Base-by-base conservation (phyloP, 2,329 filamentous ascomycete species). In the Orbilia quercus region DNA sequence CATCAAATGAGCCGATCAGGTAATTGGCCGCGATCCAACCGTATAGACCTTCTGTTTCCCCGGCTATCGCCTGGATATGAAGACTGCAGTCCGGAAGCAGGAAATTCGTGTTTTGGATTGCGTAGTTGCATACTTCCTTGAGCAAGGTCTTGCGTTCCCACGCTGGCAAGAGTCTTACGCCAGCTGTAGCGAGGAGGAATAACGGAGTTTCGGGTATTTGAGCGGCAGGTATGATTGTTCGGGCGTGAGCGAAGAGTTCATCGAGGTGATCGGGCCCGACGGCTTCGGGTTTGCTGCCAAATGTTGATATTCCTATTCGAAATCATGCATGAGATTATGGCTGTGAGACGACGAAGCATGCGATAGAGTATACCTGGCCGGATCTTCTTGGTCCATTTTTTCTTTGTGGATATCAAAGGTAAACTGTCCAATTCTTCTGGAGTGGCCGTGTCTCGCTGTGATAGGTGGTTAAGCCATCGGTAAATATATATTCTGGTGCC, bases 1-100 rank as follows among this genome's bases (percentile, higher is more conserved):
- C 84, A 80, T 98, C 91, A 78, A 99, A 98, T 2, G 92, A 92
- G 25, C 92, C 94, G 0, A 99, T 84, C 28, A 99, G 82, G 79
- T 99, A 99, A 79, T 99, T 99, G 59, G 94, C 91, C 6, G 96
- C 94, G 77, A 99, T 90, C 95, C 95, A 99, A 40, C 95, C 95
- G 78, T 98, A 99, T 28, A 99, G 81, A 1, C 93, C 95, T 81
- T 99, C 95, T 0, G 95, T 98, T 80, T 96, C 93, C 45, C 95
- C 95, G 0, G 92, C 88, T 75, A 99, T 99, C 31, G 98, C 92
- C 80, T 97, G 93, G 14, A 99, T 89, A 79, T 98, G 92, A 40
- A 91, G 82, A 71, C 86, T 86, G 83, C 95, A 99, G 80, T 98
- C 91, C n/a, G 93, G 92, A 0, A 99, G 84, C 58, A 89, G 86